These are phyloP conservation scores for Nematocida ausubeli DNA, from an alignment of 371 early-diverging fungal species.

Conservation along the genomic window DNA sequence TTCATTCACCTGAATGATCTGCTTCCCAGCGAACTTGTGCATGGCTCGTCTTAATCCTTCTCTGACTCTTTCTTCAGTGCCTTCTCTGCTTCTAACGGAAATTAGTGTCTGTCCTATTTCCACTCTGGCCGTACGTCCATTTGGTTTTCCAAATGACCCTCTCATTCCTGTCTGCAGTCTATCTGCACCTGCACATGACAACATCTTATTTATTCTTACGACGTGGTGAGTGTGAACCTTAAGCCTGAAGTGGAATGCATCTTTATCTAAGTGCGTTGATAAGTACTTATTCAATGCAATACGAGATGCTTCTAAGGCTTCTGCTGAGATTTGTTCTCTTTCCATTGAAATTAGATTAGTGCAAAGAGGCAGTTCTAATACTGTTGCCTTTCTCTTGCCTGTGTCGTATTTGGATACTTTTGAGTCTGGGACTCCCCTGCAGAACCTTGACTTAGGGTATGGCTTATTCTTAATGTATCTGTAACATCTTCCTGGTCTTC, in stretches of 20 bases:
- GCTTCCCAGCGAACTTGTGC: slow-evolving; percentile 99
- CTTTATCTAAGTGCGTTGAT: slow-evolving; percentile 92
- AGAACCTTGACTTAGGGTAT: slow-evolving; percentile 98
- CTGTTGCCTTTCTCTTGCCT: slow-evolving; percentile 94
- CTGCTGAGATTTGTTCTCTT: slow-evolving; percentile 94
- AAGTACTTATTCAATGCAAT: slow-evolving; percentile 99
- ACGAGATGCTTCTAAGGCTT: slow-evolving; percentile 98
- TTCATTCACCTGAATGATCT: slow-evolving; percentile 93
- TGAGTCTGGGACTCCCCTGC: slow-evolving; percentile 98
- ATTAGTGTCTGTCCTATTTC: slow-evolving; percentile 95
- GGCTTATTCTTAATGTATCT: slow-evolving; percentile 99
- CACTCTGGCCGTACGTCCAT: slow-evolving; percentile 95
- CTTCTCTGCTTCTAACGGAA: slow-evolving; percentile 85
- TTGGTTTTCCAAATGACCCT: slow-evolving; percentile 99
- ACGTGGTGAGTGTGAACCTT: slow-evolving; percentile 99
- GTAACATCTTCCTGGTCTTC: slow-evolving; percentile 69
- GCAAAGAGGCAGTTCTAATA: slow-evolving; percentile 91
- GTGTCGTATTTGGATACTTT: slow-evolving; percentile 97
- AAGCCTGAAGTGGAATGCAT: slow-evolving; percentile 97
- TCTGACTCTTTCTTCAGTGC: slow-evolving; percentile 82
- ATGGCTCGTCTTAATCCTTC: slow-evolving; percentile 95
- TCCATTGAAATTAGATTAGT: slow-evolving; percentile 94
- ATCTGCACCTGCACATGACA: slow-evolving; percentile 99
- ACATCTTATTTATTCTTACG: slow-evolving; percentile 99
- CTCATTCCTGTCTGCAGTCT: slow-evolving; percentile 99